Evolutionary conservation across 2,329 filamentous ascomycete genomes (phyloP).

Genomic region (Monilinia polystroma): DNA sequence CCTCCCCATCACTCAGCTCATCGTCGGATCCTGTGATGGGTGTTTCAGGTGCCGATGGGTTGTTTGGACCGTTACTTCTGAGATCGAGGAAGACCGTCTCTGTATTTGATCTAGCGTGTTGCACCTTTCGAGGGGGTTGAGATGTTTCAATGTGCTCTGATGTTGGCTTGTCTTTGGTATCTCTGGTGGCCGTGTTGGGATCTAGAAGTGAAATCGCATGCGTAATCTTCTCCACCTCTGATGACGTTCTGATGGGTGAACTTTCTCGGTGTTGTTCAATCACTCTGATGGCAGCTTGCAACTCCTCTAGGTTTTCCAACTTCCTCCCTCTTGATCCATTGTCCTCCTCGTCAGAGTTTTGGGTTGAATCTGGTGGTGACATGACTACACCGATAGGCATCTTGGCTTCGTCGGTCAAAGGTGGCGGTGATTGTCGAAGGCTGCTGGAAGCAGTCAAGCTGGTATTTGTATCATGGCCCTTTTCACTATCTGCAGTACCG

Average conservation of each 20-base stretch:
- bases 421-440: constrained; percentile 81
- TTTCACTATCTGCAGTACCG: constrained; percentile 36
- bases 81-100: constrained; percentile 49
- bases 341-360: constrained; percentile 79
- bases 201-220: constrained; percentile 41
- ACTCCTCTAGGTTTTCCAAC: constrained; percentile 49
- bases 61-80: constrained; percentile 33
- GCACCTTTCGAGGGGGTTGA: constrained; percentile 31
- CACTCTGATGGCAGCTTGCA: constrained; percentile 79
- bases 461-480: constrained; percentile 35
- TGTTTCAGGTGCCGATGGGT: constrained; percentile 45
- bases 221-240: constrained; percentile 29
- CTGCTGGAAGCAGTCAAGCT: constrained; percentile 50
- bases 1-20: constrained; percentile 51
- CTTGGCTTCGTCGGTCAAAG: constrained; percentile 65
- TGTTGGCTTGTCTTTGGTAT: constrained; percentile 36
- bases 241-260: constrained; percentile 49
- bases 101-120: constrained; percentile 38
- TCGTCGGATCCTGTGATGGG: constrained; percentile 58
- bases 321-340: constrained; percentile 36
- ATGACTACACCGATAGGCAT: constrained; percentile 85
- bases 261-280: constrained; percentile 65
- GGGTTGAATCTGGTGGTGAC: constrained; percentile 83
- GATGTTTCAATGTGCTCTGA: constrained; percentile 28
- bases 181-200: constrained; percentile 39